A percentile compares a stretch with the other conserved stretches of the same genome.
These are phyloP conservation scores for Pseudopithomyces maydicus DNA, from an alignment of 2,329 filamentous ascomycete species.

Conservation along the genomic window DNA sequence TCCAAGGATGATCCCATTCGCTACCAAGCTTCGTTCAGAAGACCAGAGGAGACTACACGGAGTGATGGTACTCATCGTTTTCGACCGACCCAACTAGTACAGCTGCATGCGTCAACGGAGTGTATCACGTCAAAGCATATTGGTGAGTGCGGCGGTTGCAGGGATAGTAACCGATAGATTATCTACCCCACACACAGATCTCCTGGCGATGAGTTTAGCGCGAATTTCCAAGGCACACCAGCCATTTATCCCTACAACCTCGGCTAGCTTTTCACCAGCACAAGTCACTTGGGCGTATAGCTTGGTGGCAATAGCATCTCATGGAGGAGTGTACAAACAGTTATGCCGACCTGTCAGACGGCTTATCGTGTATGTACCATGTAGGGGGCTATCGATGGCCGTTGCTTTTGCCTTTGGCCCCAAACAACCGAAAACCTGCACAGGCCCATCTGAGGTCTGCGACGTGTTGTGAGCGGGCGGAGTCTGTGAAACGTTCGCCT, in stretches of 20 bases:
- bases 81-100: not conserved
- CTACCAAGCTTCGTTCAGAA: not conserved
- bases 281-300: too few species aligned
- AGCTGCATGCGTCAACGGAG: too few species aligned
- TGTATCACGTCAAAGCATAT: too few species aligned
- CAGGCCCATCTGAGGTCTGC: constrained; percentile 2
- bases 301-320: too few species aligned
- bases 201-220: not conserved
- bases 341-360: not conserved
- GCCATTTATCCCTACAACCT: not conserved
- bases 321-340: not conserved
- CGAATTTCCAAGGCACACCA: not conserved
- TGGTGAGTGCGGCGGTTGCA: too few species aligned
- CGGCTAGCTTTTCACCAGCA: not conserved
- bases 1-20: not conserved
- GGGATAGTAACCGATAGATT: not conserved
- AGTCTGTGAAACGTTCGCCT: constrained; percentile 5
- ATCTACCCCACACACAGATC: not conserved
- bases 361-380: not conserved
- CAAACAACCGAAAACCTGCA: constrained; percentile 4
- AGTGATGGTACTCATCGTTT: not conserved
- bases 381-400: not conserved
- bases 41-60: not conserved
- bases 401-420: not conserved
- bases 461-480: not conserved